phyloP scores from a whole-genome alignment of 805 yeast species.

The Candida khao-thaluensis region DNA sequence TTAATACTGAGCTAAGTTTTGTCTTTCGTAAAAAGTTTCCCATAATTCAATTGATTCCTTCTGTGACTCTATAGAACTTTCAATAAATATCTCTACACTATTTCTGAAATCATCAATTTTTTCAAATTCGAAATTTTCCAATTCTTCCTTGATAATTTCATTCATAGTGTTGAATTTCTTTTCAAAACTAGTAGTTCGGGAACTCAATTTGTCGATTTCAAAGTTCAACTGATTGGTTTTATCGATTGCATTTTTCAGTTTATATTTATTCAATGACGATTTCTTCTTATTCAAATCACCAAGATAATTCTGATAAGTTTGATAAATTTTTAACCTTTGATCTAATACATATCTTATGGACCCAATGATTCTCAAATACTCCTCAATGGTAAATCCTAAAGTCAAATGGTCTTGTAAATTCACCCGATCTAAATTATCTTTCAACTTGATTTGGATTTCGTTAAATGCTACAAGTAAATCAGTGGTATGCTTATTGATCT shows the following conservation, averaged over 20 bases:
- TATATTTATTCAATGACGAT: conserved; percentile 44
- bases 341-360: conserved; percentile 73
- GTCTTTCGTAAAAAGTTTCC: conserved; percentile 78
- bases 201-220: conserved; percentile 58
- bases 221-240: conserved; percentile 55
- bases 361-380: conserved; percentile 73
- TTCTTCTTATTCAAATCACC: conserved; percentile 48
- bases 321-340: conserved; percentile 62
- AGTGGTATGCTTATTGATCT: conserved; percentile 64
- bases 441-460: conserved; percentile 65
- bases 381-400: conserved; percentile 83
- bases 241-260: conserved; percentile 56
- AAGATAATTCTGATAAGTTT: conserved; percentile 41
- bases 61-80: conserved; percentile 87
- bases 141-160: conserved; percentile 63
- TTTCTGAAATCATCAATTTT: conserved; percentile 82
- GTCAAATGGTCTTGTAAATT: conserved; percentile 85
- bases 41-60: conserved; percentile 87
- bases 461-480: conserved; percentile 70
- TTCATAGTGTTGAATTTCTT: conserved; percentile 63
- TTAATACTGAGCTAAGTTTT: conserved; percentile 18
- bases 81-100: conserved; percentile 85
- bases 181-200: conserved; percentile 52
- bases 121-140: conserved; percentile 68
- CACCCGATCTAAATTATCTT: conserved; percentile 72